Conservation (phyloP, 2,329 filamentous ascomycete genomes). For the Penicillium rolfsii region DNA sequence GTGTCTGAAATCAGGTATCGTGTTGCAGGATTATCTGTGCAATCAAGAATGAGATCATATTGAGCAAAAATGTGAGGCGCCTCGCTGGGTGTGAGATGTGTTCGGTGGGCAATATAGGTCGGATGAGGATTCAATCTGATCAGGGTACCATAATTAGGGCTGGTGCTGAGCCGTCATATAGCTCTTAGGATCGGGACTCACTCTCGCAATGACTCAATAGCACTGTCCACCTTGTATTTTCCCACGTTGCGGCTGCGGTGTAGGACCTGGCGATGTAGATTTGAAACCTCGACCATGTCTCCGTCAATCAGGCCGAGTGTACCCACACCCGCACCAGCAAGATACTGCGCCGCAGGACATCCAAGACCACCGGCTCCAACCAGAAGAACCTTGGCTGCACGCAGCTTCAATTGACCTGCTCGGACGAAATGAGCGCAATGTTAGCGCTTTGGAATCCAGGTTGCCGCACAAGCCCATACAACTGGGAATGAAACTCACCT, state of each 20-base stretch:
- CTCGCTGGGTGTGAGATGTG: conserved; percentile 69
- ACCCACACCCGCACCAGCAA: conserved; percentile 86
- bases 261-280: conserved; percentile 88
- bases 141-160: conserved; percentile 15
- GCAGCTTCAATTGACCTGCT: conserved; percentile 75
- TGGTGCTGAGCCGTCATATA: background rate
- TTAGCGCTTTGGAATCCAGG: background rate
- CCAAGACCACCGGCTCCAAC: conserved; percentile 88
- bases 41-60: conserved; percentile 90
- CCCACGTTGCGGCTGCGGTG: conserved; percentile 74
- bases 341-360: conserved; percentile 89
- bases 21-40: conserved; percentile 88
- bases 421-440: background rate
- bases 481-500: conserved; percentile 54
- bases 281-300: conserved; percentile 84
- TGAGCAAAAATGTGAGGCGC: conserved; percentile 66
- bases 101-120: conserved; percentile 63
- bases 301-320: conserved; percentile 83
- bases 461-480: background rate
- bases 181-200: conserved; percentile 39
- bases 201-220: conserved; percentile 62
- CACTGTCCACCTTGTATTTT: conserved; percentile 79
- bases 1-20: conserved; percentile 92
- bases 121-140: conserved; percentile 72
- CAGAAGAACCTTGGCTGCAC: conserved; percentile 71